Base-by-base conservation (phyloP, 139 green algal species). In the Astrephomene gubernaculifera region DNA sequence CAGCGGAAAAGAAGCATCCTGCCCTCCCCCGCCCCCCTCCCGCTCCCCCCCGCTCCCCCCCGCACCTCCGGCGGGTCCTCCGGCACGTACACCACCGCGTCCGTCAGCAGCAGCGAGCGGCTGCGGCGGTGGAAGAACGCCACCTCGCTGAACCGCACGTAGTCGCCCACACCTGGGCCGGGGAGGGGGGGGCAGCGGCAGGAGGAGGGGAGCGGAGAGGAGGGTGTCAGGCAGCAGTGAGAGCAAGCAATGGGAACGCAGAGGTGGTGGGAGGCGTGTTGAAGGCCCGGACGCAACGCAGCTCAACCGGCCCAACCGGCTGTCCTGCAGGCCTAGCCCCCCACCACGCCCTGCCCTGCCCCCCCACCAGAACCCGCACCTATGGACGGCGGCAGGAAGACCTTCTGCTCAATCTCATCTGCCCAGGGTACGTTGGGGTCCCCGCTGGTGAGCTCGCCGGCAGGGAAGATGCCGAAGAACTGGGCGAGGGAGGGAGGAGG, bases 391-490 rank as follows among this genome's bases (percentile, higher is more conserved):
- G 92, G 91, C 73, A 90, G 54, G 45, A 96, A 90, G 39, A 95
- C 57, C 82, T 95, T 96, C 43, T 95, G 91, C 45, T 96, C 92
- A 52, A 98, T 95, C 87, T 98, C 95, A 43, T 94, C 92, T 0
- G 87, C 85, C 95, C 95, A 98, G 8, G 95, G 95, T 25, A 87
- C 70, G 35, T 68, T 24, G 35, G 69, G 33, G 43, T 91, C 84
- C 39, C 81, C 67, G 21, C 10, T 71, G n/a, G 31, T 36, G n/a
- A 91, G 79, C 65, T 86, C 84, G 29, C 87, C 87, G 1, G 87
- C 85, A 31, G 94, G 91, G 83, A 98, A 97, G 83, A 98, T 98
- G 64, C 95, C 95, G 65, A 98, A 95, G 63, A 97, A 95, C 70
- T 95, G 64, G 0, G 49, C 3, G 21, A 25, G 33, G 36, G 35